Conservation (phyloP, 345 rosid species). For the Aurinia saxatilis region DNA sequence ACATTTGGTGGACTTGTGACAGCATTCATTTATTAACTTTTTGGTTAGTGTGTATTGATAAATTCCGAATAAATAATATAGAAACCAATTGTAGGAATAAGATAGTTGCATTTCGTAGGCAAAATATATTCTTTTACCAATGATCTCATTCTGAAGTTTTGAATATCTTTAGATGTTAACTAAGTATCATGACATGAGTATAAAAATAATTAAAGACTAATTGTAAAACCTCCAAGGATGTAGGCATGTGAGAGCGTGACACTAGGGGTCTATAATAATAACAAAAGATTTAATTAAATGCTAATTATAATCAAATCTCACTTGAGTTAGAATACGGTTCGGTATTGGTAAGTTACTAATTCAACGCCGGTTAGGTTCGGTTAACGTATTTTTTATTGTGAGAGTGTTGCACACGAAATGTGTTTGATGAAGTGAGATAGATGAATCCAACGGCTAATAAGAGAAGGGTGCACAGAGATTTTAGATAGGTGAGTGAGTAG, state of each 20-base stretch:
- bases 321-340: background rate
- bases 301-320: constrained; percentile 4
- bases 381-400: background rate
- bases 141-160: constrained; percentile 23
- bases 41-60: background rate
- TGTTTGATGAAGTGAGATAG: background rate
- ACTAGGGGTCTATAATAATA: background rate
- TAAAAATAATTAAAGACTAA: background rate
- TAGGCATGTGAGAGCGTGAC: constrained; percentile 34
- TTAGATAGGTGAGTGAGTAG: background rate
- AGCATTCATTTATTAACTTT: no score
- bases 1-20: no score
- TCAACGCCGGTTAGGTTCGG: constrained; percentile 6
- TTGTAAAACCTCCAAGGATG: constrained; percentile 8
- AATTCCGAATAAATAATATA: background rate
- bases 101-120: background rate
- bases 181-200: constrained; percentile 13
- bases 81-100: background rate
- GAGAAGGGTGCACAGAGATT: background rate
- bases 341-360: background rate
- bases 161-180: constrained; percentile 26
- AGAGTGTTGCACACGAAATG: constrained; percentile 15
- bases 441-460: constrained; percentile 13
- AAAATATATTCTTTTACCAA: background rate
- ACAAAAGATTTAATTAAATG: background rate